Base-by-base conservation (phyloP, 805 yeast species). In the Sporopachydermia lactativora region DNA sequence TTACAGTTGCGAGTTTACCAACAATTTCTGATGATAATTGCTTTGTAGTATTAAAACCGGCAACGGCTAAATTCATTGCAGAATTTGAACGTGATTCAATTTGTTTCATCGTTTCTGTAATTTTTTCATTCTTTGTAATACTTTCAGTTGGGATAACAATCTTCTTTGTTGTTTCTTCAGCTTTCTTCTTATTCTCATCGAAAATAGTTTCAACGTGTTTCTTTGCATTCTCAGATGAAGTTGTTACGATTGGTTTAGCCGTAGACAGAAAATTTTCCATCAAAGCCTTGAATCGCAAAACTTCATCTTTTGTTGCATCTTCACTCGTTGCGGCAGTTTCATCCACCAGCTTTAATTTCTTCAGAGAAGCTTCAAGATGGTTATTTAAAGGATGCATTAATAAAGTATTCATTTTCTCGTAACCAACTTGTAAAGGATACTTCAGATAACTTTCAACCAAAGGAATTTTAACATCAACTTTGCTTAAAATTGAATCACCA, bases 161-260 rank as follows among this genome's bases (percentile, higher is more conserved):
- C 31, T 24, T 24, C 31, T 24, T 24, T 8, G 8, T 24, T 24
- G 31, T 24, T 24, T 24, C 31, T 24, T 24, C 31, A 8, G 31
- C 31, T n/a, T 24, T 24, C 31, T 24, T 24, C 31, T 24, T 24
- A n/a, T 24, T 24, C n/a, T 24, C 31, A 24, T 24, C 31, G n/a
- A 24, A 24, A n/a, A 24, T n/a, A 8, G 31, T 24, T 24, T 24
- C 31, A 24, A 24, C 31, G 31, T 24, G 31, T n/a, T 24, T 24
- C n/a, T 24, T 24, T 8, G 31, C 31, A n/a, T 24, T 24, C n/a
- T 24, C n/a, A 24, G 31, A 24, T 8, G 31, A 24, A 24, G 31
- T 8, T 8, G 13, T 24, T n/a, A 24, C 31, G n/a, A 24, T 24
- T 24, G 31, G 31, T 24, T 24, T 24, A 24, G 31, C 31, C n/a